Evolutionary conservation across 352 stramenopile genomes (phyloP).

Genomic region (Phytophthora citricola): DNA sequence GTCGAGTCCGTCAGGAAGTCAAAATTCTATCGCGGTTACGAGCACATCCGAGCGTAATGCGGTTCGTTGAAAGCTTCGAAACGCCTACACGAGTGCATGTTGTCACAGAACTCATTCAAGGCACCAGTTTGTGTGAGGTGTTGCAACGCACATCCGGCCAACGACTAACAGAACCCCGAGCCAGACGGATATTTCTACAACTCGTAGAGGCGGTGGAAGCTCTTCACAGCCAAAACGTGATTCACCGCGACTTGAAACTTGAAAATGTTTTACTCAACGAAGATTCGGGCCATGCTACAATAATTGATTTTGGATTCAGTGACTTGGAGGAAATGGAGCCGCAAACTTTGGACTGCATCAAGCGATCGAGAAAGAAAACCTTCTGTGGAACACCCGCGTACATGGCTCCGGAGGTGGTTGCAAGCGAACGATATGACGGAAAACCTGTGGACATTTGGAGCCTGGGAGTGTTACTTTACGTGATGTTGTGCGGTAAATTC

Average conservation of each 20-base stretch:
- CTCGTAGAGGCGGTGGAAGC: slow-evolving; percentile 43
- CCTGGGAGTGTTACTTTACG: slow-evolving; percentile 72
- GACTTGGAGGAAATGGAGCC: slow-evolving; percentile 50
- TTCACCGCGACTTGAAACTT: slow-evolving; percentile 82
- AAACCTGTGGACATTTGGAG: slow-evolving; percentile 69
- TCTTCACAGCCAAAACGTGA: slow-evolving; percentile 61
- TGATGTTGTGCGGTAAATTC: slow-evolving; percentile 67
- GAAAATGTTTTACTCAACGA: slow-evolving; percentile 75
- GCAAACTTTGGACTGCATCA: slow-evolving; percentile 27
- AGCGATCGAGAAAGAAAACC: slow-evolving; percentile 56
- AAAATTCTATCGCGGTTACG: slow-evolving; percentile 49
- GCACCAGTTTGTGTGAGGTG: slow-evolving; percentile 54
- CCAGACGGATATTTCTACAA: slow-evolving; percentile 50
- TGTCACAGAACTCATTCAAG: slow-evolving; percentile 57
- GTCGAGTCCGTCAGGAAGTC: slow-evolving; percentile 62
- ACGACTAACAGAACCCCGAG: slow-evolving; percentile 43
- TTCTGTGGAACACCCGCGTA: slow-evolving; percentile 83
- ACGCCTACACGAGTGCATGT: slow-evolving; percentile 61
- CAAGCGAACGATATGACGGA: slow-evolving; percentile 62
- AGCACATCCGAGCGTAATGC: slow-evolving; percentile 51
- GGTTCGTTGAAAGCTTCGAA: slow-evolving; percentile 70
- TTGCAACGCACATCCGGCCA: slow-evolving; percentile 39
- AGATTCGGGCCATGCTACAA: slow-evolving; percentile 28
- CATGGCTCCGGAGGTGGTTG: slow-evolving; percentile 80
- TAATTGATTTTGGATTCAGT: slow-evolving; percentile 82